Evolutionary conservation across 2,329 filamentous ascomycete genomes (phyloP).

Genomic region (Elsinoe batatas): DNA sequence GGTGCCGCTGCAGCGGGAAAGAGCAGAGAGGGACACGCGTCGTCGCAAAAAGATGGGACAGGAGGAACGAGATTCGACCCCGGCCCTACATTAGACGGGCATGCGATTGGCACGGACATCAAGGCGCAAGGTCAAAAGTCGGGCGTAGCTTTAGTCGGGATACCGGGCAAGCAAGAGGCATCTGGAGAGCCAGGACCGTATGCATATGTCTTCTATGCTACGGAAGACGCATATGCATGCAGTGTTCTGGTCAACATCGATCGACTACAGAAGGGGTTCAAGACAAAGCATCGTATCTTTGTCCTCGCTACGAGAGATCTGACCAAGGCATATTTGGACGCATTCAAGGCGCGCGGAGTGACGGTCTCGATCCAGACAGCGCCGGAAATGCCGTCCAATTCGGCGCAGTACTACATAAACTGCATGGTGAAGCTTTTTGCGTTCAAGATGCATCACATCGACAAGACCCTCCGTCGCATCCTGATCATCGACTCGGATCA

Average conservation of each 20-base stretch:
- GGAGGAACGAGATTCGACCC: not conserved
- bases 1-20: not conserved
- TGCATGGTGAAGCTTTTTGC: constrained; percentile 24
- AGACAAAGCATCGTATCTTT: constrained; percentile 19
- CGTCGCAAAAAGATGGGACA: not conserved
- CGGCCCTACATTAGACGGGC: not conserved
- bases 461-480: constrained; percentile 18
- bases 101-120: not conserved
- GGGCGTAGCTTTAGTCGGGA: not conserved
- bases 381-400: constrained; percentile 16
- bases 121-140: not conserved
- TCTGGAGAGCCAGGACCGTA: constrained; percentile 12
- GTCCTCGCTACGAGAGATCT: constrained; percentile 20
- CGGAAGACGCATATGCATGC: constrained; percentile 22
- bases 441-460: constrained; percentile 24
- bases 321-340: constrained; percentile 17
- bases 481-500: constrained; percentile 24
- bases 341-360: constrained; percentile 15
- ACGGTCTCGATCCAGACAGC: constrained; percentile 19
- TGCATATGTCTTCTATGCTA: constrained; percentile 25
- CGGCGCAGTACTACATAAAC: constrained; percentile 20
- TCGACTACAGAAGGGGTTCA: constrained; percentile 18
- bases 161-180: not conserved
- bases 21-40: not conserved
- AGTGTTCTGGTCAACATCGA: constrained; percentile 24